Evolutionary conservation across 495 filamentous ascomycete genomes (phyloP), one percentile per base, ranked within the genome.

Genomic region (Penicillium egyptiacum): DNA sequence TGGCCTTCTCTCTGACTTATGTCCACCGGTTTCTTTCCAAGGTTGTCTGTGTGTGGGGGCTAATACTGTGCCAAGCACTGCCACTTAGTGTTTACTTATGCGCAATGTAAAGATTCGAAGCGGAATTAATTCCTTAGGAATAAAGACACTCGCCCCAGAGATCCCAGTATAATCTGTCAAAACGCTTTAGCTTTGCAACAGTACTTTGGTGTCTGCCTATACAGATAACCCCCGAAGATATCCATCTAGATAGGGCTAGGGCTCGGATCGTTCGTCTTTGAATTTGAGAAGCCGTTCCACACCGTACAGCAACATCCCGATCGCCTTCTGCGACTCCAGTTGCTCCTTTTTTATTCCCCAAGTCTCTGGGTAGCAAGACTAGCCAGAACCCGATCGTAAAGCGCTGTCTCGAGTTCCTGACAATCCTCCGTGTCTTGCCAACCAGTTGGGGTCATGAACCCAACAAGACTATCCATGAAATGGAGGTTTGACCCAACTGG

Each of bases 211-310:
- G 8, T 28, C 26, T 28, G 7, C 26, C 26, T 28, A 28, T 28
- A 28, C 2, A 59, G 37, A 61, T 37, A 61, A 57, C 26, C 49
- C 33, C 43, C 43, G 48, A 53, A 57, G 53, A 53, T 61, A 53
- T 23, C 58, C 49, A 50, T 61, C 53, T 53, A 61, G 48, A 53
- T 57, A 61, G 35, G 57, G 49, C 48, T 57, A 61, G 35, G 57
- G 49, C 48, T 61, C 58, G 35, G 58, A 20, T 56, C 48, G 53
- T 56, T 61, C 53, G 42, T 61, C 53, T 53, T 61, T 57, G 42
- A 61, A 61, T 43, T 53, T 56, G 49, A 61, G 58, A 56, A 61
- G 58, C 49, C 58, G 53, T 26, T 61, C 58, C 25, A 61, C 49
- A 53, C 48, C 48, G 26, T 53, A 53, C 14, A 48, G 58, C 26